Evolutionary conservation across 208 protist genomes (phyloP), one percentile per base, ranked within the genome.

Genomic region (Wallacemonas rigidus): DNA sequence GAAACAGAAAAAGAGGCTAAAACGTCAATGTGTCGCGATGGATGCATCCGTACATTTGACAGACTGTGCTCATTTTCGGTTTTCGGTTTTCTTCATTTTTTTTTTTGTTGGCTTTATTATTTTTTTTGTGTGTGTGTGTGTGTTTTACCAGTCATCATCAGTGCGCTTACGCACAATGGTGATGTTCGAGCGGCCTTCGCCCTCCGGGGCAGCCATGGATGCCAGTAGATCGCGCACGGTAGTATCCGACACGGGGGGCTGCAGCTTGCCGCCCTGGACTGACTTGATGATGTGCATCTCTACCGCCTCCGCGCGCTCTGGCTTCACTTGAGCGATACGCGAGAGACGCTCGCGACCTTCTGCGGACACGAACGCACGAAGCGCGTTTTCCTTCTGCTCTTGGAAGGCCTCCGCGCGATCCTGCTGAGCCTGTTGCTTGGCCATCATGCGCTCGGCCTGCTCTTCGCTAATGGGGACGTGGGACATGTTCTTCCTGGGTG

Each of bases 211-310:
- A 0, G 90, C 71, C 50, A 93, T 57, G 76, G 90, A 78, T 26
- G 76, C 70, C 11, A 97, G 76, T 35, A 97, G 76, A 55, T 95
- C 86, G 9, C 91, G 86, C 68, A 97, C 90, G 43, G 67, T 86
- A n/a, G 89, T 83, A 67, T 97, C 93, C 1, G 79, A 81, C 2
- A 97, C 87, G 2, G 93, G 93, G 1, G 93, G 89, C 77, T 95
- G 91, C 74, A 97, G 81, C 67, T 91, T 93, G 1, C 93, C 93
- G 54, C 81, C 79, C 55, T 90, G 91, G 6, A 97, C 94, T 0
- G 87, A 71, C 77, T 95, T 87, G 45, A 97, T 97, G 61, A 97
- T 95, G 79, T 95, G 83, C 78, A 91, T 82, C 80, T 96, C 90
- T 6, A 96, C 90, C 1, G 86, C 81, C 39, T 91, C 74, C 14